phyloP scores from a whole-genome alignment of 1,139 yeast species.

The Magnusiomyces suaveolens region DNA sequence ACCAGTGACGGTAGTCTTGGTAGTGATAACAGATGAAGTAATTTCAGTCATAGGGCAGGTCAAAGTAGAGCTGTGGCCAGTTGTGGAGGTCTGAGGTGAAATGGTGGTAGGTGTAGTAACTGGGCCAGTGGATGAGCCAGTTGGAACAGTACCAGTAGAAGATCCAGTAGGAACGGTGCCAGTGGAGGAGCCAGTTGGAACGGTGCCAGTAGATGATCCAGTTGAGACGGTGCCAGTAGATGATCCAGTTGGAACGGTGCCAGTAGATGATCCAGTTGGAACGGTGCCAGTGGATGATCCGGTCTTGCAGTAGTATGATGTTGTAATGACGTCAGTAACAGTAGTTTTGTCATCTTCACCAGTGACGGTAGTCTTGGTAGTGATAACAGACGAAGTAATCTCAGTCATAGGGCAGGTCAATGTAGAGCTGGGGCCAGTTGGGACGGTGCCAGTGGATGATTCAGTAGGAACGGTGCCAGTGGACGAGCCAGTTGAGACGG shows the following conservation, averaged over 20 bases:
- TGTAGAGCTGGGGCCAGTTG: too few relatives aligned
- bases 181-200: background rate
- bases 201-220: background rate
- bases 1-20: background rate
- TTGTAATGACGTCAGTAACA: too few relatives aligned
- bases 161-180: background rate
- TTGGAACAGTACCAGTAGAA: background rate
- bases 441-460: too few relatives aligned
- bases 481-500: too few relatives aligned
- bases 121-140: background rate
- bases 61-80: background rate
- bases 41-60: background rate
- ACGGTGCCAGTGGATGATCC: background rate
- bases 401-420: too few relatives aligned
- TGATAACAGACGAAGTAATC: too few relatives aligned
- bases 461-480: too few relatives aligned
- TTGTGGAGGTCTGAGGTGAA: background rate
- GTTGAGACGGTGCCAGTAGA: background rate
- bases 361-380: too few relatives aligned
- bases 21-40: background rate
- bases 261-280: too few relatives aligned
- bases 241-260: background rate
- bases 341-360: too few relatives aligned
- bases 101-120: background rate
- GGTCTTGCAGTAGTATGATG: too few relatives aligned